A percentile compares a stretch with the other conserved stretches of the same genome.
Conservation (phyloP, 2,329 filamentous ascomycete genomes). For the Fusarium bactridioides region DNA sequence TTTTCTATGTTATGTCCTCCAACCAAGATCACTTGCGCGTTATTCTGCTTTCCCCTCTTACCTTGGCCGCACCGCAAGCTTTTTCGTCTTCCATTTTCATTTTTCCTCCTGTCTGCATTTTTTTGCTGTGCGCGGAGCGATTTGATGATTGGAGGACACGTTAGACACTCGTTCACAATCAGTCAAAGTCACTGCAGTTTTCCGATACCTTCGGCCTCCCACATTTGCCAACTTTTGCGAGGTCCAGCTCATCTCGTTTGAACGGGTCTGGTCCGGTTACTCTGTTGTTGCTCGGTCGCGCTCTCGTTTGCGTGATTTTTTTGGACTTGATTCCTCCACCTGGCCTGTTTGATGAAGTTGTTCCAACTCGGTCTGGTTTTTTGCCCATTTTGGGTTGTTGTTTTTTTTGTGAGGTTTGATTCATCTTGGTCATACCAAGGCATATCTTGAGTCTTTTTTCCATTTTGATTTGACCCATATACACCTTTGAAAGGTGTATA, state of each 20-base stretch:
- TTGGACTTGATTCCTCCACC: background rate
- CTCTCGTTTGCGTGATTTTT: constrained; percentile 6
- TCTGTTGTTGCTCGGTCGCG: constrained; percentile 21
- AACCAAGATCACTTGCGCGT: constrained; percentile 24
- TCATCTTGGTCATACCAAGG: background rate
- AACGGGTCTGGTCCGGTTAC: constrained; percentile 8
- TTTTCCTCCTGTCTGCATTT: constrained; percentile 6
- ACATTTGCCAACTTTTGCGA: background rate
- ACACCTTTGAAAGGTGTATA: background rate
- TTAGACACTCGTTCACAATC: background rate
- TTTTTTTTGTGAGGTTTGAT: constrained; percentile 8
- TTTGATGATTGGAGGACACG: constrained; percentile 29
- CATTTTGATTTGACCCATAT: background rate
- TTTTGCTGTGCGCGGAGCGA: constrained; percentile 2
- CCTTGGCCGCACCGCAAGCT: background rate
- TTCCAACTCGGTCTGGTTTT: background rate
- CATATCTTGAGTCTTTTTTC: background rate
- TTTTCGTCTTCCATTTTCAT: background rate
- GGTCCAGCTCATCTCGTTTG: constrained; percentile 7
- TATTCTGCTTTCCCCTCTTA: constrained; percentile 10
- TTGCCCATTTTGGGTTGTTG: background rate
- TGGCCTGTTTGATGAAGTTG: background rate
- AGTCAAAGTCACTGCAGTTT: constrained; percentile 14
- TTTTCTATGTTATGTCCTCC: constrained; percentile 4
- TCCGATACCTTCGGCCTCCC: constrained; percentile 18